Base-by-base conservation (phyloP, 768 basidiomycete species). In the Boletales sp. region DNA sequence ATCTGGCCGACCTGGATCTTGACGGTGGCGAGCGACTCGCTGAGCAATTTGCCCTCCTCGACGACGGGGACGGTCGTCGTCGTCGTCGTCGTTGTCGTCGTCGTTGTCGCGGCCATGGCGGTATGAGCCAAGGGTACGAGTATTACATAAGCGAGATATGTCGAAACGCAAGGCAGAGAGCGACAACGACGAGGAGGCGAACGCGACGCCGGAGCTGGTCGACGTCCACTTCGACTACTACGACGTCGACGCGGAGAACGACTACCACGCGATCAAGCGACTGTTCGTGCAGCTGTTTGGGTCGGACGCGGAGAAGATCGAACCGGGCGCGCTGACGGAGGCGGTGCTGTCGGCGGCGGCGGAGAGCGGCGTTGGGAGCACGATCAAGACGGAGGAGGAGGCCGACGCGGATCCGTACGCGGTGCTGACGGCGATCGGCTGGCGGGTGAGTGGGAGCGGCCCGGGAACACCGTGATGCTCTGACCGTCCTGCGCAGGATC, bases 1-100 rank as follows among this genome's bases (percentile, higher is more conserved):
- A 96, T 94, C 74, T 94, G 92, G 61, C 90, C 86, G 49, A 91
- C 88, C 72, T 96, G 89, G 31, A 91, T 82, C 75, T 90, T 91
- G 63, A 92, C 90, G 25, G 87, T 90, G 64, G 79, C 87, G 47
- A 91, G 73, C 37, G 87, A 88, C 70, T 92, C 90, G 68, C 85
- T 86, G 59, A 91, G 81, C 57, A 90, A 73, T 70, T 91, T 91
- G 37, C 83, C 89, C 76, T 91, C 88, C 65, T 90, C 88, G 50
- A 72, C 70, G 49, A 74, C 77, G 49, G 75, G 67, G 17, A 74
- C 69, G 64, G 64, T 43, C 1, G 56, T 8, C 10, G 58, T 35
- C 10, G 61, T 40, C 19, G 58, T 34, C n/a, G 60, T 40, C 44
- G 57, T 34, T 43, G 56, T 44, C 28, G 59, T 35, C 40, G 59